Conservation (phyloP, 148 eudicot species). For the Fagopyrum tataricum region DNA sequence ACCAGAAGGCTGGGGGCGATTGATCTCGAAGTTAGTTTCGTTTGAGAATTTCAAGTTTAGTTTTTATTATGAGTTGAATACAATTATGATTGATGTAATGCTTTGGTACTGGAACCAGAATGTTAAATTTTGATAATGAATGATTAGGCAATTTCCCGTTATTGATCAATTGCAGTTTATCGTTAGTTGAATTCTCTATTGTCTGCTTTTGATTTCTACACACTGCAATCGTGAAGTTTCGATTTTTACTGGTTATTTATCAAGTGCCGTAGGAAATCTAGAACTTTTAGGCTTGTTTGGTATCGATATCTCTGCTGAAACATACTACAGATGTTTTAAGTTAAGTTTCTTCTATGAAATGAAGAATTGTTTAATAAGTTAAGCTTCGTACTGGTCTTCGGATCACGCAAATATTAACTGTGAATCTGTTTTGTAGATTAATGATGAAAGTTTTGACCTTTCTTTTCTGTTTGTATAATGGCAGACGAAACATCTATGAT, state of each 20-base stretch:
- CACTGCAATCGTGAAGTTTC: background rate
- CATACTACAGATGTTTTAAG: background rate
- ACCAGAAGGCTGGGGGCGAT: slow-evolving; percentile 13
- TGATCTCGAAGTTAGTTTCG: background rate
- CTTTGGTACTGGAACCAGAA: background rate
- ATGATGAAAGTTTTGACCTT: too few species aligned
- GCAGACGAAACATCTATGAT: too few species aligned
- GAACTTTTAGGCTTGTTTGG: too few species aligned
- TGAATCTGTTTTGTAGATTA: too few species aligned
- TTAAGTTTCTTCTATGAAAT: too few species aligned
- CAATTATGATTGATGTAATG: background rate
- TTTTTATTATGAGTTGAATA: background rate
- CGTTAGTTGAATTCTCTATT: background rate
- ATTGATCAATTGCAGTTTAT: background rate
- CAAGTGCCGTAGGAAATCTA: background rate
- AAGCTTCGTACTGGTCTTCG: too few species aligned
- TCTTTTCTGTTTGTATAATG: too few species aligned
- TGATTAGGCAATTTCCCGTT: background rate
- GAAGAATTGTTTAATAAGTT: too few species aligned
- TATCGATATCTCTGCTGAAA: too few species aligned
- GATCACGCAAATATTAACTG: too few species aligned
- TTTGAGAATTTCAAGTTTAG: background rate
- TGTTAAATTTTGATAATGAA: background rate
- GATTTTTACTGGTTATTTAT: background rate
- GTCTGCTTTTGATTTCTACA: background rate